These are phyloP conservation scores for Zangia roseola DNA, from an alignment of 768 basidiomycete species.

Conservation along the genomic window DNA sequence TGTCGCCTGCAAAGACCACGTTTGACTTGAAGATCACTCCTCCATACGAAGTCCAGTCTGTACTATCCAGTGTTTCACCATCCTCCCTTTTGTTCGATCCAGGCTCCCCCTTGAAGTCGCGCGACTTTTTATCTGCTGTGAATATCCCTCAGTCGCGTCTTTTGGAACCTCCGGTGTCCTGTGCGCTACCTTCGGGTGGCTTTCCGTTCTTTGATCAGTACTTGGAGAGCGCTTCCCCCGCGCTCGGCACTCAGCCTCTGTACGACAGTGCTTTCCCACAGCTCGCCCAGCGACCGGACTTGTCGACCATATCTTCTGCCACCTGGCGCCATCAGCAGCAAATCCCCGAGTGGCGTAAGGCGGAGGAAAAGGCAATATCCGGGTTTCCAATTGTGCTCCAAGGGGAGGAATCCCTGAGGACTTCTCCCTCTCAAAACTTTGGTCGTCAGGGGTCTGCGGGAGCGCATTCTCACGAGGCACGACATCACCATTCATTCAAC, in stretches of 20 bases:
- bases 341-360: slow-evolving; percentile 44
- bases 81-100: slow-evolving; percentile 45
- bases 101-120: slow-evolving; percentile 37
- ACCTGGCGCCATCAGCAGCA: slow-evolving; percentile 30
- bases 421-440: slow-evolving; percentile 29
- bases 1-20: slow-evolving; percentile 58
- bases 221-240: slow-evolving; percentile 41
- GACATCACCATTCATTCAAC: slow-evolving; percentile 14
- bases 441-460: slow-evolving; percentile 27
- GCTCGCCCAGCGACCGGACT: slow-evolving; percentile 18
- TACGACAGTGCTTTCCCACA: slow-evolving; percentile 33
- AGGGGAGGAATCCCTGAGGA: slow-evolving; percentile 30
- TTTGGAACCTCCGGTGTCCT: slow-evolving; percentile 17
- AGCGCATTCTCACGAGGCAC: slow-evolving; percentile 52
- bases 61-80: slow-evolving; percentile 29
- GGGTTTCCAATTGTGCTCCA: slow-evolving; percentile 26
- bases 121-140: slow-evolving; percentile 27
- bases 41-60: slow-evolving; percentile 45
- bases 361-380: slow-evolving; percentile 29
- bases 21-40: slow-evolving; percentile 57
- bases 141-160: slow-evolving; percentile 28
- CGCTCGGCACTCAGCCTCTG: slow-evolving; percentile 36
- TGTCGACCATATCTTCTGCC: slow-evolving; percentile 11
- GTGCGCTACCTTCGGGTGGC: slow-evolving; percentile 21
- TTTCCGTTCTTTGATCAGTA: slow-evolving; percentile 56